These are phyloP conservation scores for Chrysopogon serrulatus DNA, from an alignment of 176 grass and related monocot species.

Conservation along the genomic window DNA sequence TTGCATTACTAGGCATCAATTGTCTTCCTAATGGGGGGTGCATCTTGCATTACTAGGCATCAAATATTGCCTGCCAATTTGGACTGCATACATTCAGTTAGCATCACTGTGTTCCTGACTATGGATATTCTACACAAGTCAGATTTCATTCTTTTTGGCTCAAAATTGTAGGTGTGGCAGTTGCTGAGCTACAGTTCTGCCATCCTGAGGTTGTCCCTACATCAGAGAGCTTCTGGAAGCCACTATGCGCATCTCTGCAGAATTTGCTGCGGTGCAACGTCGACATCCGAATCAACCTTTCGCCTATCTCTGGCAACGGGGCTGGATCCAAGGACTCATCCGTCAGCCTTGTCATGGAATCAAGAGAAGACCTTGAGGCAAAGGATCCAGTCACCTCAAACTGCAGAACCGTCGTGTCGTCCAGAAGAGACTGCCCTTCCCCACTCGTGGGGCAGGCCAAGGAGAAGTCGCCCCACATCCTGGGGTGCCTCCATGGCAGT, in stretches of 20 bases:
- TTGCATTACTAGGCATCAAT: too few species aligned
- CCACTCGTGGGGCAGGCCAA: neutral
- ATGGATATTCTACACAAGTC: neutral
- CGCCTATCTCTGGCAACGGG: slow-evolving; percentile 14
- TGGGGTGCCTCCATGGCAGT: slow-evolving; percentile 32
- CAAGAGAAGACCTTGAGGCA: slow-evolving; percentile 31
- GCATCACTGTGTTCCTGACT: neutral
- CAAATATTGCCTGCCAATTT: neutral
- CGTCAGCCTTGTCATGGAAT: slow-evolving; percentile 44
- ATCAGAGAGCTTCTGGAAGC: slow-evolving; percentile 59
- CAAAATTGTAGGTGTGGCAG: slow-evolving; percentile 43
- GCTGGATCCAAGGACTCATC: slow-evolving; percentile 35
- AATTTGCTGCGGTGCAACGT: slow-evolving; percentile 70
- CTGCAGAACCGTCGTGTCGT: slow-evolving; percentile 35
- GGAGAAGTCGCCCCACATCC: slow-evolving; percentile 24
- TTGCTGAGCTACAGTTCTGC: slow-evolving; percentile 70
- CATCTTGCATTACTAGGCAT: neutral
- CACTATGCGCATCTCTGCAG: slow-evolving; percentile 62
- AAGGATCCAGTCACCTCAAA: neutral
- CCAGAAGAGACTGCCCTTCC: slow-evolving; percentile 30
- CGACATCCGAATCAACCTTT: slow-evolving; percentile 63
- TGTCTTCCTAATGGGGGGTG: neutral
- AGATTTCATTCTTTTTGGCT: slow-evolving; percentile 6
- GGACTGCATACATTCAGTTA: neutral
- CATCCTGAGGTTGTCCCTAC: slow-evolving; percentile 44